phyloP scores from a whole-genome alignment of 2,329 filamentous ascomycete genomes.

The Gaeumannomyces sp. region DNA sequence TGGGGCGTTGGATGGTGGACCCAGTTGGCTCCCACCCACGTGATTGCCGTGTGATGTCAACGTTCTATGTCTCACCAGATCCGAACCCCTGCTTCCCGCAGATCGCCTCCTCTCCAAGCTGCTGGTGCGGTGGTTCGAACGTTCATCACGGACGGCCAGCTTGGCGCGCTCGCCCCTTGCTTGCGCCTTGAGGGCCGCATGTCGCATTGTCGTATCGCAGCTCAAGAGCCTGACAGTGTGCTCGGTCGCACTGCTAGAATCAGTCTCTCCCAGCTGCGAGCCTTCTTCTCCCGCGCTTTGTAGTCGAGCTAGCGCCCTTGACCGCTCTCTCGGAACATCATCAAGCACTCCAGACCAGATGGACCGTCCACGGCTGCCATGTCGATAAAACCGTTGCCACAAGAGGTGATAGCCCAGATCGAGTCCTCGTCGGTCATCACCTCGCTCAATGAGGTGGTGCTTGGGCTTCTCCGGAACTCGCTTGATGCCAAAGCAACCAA shows the following conservation, averaged over 20 bases:
- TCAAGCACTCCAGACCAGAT: background rate
- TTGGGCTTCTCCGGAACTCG: constrained; percentile 73
- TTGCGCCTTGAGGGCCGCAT: background rate
- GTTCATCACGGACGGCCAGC: background rate
- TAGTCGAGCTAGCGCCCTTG: background rate
- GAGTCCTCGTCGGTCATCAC: constrained; percentile 78
- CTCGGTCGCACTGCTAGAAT: no score
- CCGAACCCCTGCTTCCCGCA: background rate
- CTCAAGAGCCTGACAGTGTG: background rate
- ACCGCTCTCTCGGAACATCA: background rate
- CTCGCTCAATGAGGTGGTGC: constrained; percentile 63
- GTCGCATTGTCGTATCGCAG: background rate
- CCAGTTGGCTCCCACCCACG: background rate
- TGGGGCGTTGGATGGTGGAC: background rate
- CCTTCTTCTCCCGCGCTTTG: background rate
- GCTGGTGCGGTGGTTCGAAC: background rate
- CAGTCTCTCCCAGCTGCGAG: no score
- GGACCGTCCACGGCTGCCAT: constrained; percentile 28
- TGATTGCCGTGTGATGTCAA: constrained; percentile 3
- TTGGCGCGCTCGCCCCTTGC: background rate
- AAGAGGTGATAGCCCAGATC: constrained; percentile 69
- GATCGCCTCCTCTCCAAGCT: background rate
- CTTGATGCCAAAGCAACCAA: constrained; percentile 71
- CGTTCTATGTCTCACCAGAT: background rate
- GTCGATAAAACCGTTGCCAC: constrained; percentile 64